These are phyloP conservation scores for Podaxis sp. DNA, from an alignment of 768 basidiomycete genomes.

Conservation along the genomic window DNA sequence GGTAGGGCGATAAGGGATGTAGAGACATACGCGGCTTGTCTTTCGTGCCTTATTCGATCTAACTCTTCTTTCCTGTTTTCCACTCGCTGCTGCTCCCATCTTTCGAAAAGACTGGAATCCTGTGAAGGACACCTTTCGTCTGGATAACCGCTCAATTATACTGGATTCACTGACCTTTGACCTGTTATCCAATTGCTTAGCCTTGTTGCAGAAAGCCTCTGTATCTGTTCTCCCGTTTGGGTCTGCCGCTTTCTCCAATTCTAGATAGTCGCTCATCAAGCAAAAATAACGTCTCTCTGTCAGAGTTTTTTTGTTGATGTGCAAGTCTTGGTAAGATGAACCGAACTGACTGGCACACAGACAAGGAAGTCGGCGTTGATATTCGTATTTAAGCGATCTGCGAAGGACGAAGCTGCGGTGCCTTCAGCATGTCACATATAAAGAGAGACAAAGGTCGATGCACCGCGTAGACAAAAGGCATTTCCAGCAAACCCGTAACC, in stretches of 20 bases:
- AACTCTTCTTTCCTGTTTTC: neutral
- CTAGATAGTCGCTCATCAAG: neutral
- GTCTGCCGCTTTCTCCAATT: too few relatives aligned
- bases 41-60: neutral
- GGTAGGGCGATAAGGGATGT: too few relatives aligned
- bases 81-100: too few relatives aligned
- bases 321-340: neutral
- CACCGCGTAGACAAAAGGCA: neutral
- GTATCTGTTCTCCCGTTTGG: too few relatives aligned
- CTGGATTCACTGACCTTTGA: too few relatives aligned
- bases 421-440: neutral
- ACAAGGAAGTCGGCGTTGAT: neutral
- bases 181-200: too few relatives aligned
- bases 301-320: neutral
- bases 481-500: neutral
- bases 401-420: neutral
- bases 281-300: neutral
- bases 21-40: neutral
- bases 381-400: neutral
- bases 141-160: too few relatives aligned
- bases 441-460: neutral
- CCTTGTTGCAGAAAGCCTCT: too few relatives aligned
- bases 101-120: too few relatives aligned
- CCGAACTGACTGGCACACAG: neutral
- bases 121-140: too few relatives aligned